Percentiles rank a stretch among this genome's conserved stretches.
These are phyloP conservation scores for Paecilomyces sp. DNA, from an alignment of 2,329 filamentous ascomycete genomes.

Conservation along the genomic window DNA sequence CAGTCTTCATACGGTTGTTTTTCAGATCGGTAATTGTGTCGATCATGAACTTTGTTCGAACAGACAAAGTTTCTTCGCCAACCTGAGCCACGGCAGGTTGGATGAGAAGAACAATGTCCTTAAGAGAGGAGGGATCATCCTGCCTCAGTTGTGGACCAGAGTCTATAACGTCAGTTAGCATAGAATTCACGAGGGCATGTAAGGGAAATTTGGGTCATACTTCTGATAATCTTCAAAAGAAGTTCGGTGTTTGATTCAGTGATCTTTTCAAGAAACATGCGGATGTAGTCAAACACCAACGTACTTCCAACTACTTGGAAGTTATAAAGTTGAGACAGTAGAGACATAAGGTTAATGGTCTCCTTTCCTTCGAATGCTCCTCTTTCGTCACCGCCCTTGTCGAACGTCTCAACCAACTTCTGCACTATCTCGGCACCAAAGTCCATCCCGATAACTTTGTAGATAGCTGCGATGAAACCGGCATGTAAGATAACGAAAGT, in stretches of 20 bases:
- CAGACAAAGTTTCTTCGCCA: constrained; percentile 66
- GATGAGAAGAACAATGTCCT: constrained; percentile 77
- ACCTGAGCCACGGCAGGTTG: constrained; percentile 62
- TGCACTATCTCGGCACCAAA: constrained; percentile 85
- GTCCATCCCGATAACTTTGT: constrained; percentile 79
- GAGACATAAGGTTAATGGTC: constrained; percentile 68
- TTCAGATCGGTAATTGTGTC: constrained; percentile 92
- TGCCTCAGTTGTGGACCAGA: constrained; percentile 76
- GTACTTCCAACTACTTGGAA: constrained; percentile 80
- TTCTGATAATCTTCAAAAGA: constrained; percentile 74
- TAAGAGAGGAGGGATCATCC: constrained; percentile 81
- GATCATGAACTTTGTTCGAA: constrained; percentile 94
- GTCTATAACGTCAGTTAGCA: constrained; percentile 29
- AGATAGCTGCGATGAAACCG: constrained; percentile 80
- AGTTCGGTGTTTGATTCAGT: constrained; percentile 85
- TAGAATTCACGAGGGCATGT: background rate
- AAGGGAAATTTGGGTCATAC: constrained; percentile 20
- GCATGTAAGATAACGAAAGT: constrained; percentile 87
- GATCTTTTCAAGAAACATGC: constrained; percentile 65
- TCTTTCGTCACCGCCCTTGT: constrained; percentile 51
- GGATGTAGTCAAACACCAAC: constrained; percentile 86
- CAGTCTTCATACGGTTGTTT: constrained; percentile 82
- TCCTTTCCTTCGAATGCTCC: constrained; percentile 48
- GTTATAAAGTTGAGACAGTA: constrained; percentile 82
- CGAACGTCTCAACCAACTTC: constrained; percentile 67